A percentile compares a stretch with the other conserved stretches of the same genome.
These are phyloP conservation scores for Spergularia azorica DNA, from an alignment of 179 eudicot genomes.

Conservation along the genomic window DNA sequence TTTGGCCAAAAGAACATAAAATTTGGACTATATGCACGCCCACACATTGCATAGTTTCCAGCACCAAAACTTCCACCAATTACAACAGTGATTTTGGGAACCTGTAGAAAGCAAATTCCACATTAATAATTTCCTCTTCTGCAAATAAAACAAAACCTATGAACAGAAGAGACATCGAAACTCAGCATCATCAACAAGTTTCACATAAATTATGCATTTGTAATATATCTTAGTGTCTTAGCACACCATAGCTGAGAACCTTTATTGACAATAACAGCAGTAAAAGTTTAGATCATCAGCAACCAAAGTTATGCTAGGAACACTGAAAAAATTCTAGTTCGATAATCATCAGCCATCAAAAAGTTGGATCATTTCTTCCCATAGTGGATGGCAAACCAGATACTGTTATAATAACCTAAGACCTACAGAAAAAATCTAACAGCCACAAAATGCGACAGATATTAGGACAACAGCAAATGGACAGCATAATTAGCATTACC, in stretches of 20 bases:
- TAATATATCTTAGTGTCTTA: too few species aligned
- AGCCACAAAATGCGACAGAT: background rate
- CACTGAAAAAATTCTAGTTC: background rate
- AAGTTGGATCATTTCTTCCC: background rate
- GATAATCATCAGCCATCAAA: background rate
- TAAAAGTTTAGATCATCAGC: background rate
- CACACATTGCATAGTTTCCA: slow-evolving; percentile 99
- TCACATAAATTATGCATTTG: too few species aligned
- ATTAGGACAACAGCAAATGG: background rate
- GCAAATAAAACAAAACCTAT: background rate
- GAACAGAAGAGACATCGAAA: background rate
- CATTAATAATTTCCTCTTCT: background rate
- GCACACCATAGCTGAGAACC: too few species aligned
- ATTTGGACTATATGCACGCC: slow-evolving; percentile 96
- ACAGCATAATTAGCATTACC: background rate
- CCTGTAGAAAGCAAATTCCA: slow-evolving; percentile 45
- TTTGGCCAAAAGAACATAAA: slow-evolving; percentile 99
- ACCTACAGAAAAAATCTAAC: background rate
- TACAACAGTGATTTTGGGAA: slow-evolving; percentile 84
- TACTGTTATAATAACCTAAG: background rate
- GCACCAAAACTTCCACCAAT: slow-evolving; percentile 99
- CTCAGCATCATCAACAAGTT: too few species aligned
- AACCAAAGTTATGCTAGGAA: background rate
- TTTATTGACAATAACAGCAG: too few species aligned
- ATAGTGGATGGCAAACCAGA: background rate